phyloP scores from a whole-genome alignment of 345 rosid genomes.

The Lepidium didymum region DNA sequence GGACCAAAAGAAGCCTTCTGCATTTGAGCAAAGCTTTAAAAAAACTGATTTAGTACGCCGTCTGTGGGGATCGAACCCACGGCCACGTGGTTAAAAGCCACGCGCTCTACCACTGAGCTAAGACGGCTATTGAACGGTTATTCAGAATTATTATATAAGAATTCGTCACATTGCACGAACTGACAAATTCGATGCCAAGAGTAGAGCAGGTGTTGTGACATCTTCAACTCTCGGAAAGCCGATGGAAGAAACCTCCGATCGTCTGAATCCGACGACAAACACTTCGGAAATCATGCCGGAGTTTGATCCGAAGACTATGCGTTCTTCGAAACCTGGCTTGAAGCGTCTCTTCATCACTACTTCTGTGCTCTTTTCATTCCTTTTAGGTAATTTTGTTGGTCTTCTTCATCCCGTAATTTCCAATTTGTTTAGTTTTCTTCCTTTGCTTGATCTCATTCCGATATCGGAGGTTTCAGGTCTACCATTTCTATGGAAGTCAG shows the following conservation, averaged over 20 bases:
- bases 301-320: slow-evolving; percentile 47
- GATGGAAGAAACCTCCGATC: slow-evolving; percentile 46
- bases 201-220: slow-evolving; percentile 54
- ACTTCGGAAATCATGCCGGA: slow-evolving; percentile 18
- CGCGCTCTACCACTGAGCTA: slow-evolving; percentile 46
- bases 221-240: slow-evolving; percentile 6
- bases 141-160: fast-evolving
- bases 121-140: not conserved
- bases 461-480: slow-evolving; percentile 39
- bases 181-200: not conserved
- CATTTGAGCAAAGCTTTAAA: not conserved
- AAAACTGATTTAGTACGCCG: not conserved
- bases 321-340: slow-evolving; percentile 58
- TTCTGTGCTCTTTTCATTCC: slow-evolving; percentile 65
- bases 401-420: not conserved
- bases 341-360: slow-evolving; percentile 73
- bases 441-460: not conserved
- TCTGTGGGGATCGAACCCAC: slow-evolving; percentile 34
- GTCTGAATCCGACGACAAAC: slow-evolving; percentile 9
- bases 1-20: not conserved
- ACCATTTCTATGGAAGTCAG: slow-evolving; percentile 79
- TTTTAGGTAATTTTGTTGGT: slow-evolving; percentile 36
- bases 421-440: not conserved
- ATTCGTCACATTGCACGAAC: not conserved
- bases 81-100: slow-evolving; percentile 34